These are phyloP conservation scores for Puccinia triticina DNA, from an alignment of 1,284 basidiomycete genomes.

Conservation along the genomic window DNA sequence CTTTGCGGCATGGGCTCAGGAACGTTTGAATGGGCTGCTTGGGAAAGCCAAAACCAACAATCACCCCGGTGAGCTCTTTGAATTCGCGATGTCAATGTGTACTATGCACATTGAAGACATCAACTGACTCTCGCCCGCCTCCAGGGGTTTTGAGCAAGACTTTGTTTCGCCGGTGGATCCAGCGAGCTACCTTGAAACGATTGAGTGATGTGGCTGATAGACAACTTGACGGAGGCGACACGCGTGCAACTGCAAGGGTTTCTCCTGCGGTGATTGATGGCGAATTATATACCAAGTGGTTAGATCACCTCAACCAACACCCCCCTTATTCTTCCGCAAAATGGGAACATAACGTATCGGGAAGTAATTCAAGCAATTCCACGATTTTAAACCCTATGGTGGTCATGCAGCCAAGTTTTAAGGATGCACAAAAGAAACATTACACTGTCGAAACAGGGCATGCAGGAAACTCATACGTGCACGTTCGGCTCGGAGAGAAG, in stretches of 20 bases:
- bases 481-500: neutral
- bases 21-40: too few species aligned
- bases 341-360: neutral
- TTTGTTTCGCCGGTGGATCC: slow-evolving; percentile 5
- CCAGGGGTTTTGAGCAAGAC: slow-evolving; percentile 10
- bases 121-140: neutral
- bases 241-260: neutral
- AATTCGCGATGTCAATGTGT: neutral
- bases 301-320: neutral
- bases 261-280: neutral
- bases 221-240: neutral
- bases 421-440: neutral
- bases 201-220: neutral
- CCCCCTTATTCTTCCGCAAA: neutral
- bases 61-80: neutral
- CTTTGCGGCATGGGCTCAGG: too few species aligned
- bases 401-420: neutral
- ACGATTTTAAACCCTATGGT: neutral
- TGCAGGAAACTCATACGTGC: neutral
- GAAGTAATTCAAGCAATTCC: neutral
- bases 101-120: too few species aligned
- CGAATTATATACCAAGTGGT: neutral
- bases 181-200: neutral
- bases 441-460: too few species aligned
- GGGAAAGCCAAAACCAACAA: too few species aligned